A percentile compares a stretch with the other conserved stretches of the same genome.
Evolutionary conservation across 2,329 filamentous ascomycete genomes (phyloP).

Genomic region (Emydomyces testavorans): DNA sequence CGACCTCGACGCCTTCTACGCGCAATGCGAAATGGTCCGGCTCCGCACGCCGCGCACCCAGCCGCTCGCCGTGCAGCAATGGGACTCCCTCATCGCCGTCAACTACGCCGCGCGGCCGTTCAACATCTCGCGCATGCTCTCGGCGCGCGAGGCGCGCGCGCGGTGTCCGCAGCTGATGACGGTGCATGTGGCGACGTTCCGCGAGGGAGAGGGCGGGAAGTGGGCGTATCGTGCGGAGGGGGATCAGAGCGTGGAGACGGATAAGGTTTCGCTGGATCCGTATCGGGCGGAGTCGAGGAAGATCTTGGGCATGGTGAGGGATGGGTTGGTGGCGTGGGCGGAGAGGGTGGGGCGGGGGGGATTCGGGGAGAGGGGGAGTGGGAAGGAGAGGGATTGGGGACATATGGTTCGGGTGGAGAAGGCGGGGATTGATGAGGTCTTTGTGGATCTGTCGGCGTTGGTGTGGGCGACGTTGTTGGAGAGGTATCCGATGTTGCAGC

Average conservation of each 20-base stretch:
- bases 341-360: slow-evolving; percentile 15
- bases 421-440: slow-evolving; percentile 90
- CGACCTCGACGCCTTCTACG: slow-evolving; percentile 95
- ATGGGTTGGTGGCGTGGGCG: slow-evolving; percentile 46
- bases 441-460: slow-evolving; percentile 78
- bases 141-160: slow-evolving; percentile 69
- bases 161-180: slow-evolving; percentile 71
- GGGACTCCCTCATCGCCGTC: slow-evolving; percentile 87
- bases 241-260: slow-evolving; percentile 63
- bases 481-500: slow-evolving; percentile 59
- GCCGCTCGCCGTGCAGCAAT: slow-evolving; percentile 89
- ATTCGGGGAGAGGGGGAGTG: slow-evolving; percentile 12
- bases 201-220: slow-evolving; percentile 68
- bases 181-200: slow-evolving; percentile 92
- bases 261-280: slow-evolving; percentile 90
- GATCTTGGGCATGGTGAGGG: slow-evolving; percentile 70
- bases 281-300: slow-evolving; percentile 75
- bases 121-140: slow-evolving; percentile 69
- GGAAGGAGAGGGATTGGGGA: slow-evolving; percentile 17
- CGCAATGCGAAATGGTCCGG: slow-evolving; percentile 88
- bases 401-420: slow-evolving; percentile 62
- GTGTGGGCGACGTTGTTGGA: slow-evolving; percentile 64
- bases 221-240: slow-evolving; percentile 87
- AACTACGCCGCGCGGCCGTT: slow-evolving; percentile 83
- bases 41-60: slow-evolving; percentile 60